Percentiles rank a stretch among this genome's conserved stretches.
Conservation (phyloP, 1,284 basidiomycete species). For the Ceratobasidium sp. region DNA sequence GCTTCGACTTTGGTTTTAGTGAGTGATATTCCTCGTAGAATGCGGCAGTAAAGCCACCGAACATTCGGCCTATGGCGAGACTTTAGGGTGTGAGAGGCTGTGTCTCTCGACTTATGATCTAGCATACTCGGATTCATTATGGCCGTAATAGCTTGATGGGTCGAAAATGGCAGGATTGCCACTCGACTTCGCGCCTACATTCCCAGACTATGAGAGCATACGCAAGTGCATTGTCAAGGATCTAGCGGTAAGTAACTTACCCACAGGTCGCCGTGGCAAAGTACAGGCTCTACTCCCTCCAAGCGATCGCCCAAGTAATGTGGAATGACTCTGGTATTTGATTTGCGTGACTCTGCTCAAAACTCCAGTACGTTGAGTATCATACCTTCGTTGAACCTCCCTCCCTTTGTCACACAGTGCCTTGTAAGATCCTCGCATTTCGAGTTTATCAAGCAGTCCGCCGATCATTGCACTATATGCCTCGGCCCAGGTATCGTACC, state of each 20-base stretch:
- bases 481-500: constrained; percentile 74
- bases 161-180: constrained; percentile 75
- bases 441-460: constrained; percentile 66
- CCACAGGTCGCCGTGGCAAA: constrained; percentile 89
- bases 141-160: constrained; percentile 82
- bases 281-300: constrained; percentile 67
- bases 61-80: constrained; percentile 82
- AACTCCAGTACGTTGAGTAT: too few relatives aligned
- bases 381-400: constrained; percentile 64
- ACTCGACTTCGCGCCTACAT: constrained; percentile 63
- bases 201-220: constrained; percentile 63
- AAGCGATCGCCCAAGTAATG: constrained; percentile 66
- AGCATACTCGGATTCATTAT: constrained; percentile 85
- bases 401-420: constrained; percentile 63
- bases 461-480: constrained; percentile 73
- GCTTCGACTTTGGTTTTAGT: constrained; percentile 70
- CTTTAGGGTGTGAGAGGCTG: constrained; percentile 50
- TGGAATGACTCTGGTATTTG: constrained; percentile 71
- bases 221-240: not conserved
- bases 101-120: constrained; percentile 31
- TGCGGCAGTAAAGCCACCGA: constrained; percentile 74
- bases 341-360: too few relatives aligned
- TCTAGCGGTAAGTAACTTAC: constrained; percentile 50
- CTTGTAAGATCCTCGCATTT: constrained; percentile 52
- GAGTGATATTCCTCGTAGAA: constrained; percentile 81